These are phyloP conservation scores for Bertia moriformis DNA, from an alignment of 2,329 filamentous ascomycete species.

Conservation along the genomic window DNA sequence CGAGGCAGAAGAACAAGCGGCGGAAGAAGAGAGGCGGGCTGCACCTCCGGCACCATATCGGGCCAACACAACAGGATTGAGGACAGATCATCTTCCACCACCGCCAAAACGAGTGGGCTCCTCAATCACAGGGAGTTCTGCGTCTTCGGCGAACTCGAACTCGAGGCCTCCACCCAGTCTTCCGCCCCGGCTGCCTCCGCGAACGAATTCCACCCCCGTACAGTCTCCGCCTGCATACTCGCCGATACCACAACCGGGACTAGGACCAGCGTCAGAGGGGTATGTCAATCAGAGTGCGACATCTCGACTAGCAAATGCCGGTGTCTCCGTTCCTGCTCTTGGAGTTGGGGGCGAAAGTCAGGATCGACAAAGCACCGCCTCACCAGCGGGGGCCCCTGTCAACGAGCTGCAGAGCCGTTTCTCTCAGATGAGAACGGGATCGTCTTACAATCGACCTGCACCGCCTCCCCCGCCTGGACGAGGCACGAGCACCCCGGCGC, in stretches of 20 bases:
- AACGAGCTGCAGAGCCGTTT: constrained; percentile 19
- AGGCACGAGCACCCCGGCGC: no score
- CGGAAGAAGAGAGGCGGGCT: constrained; percentile 11
- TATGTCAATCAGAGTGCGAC: constrained; percentile 27
- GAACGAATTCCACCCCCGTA: constrained; percentile 16
- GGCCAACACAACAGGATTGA: constrained; percentile 43
- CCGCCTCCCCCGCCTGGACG: constrained; percentile 12
- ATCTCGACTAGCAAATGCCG: constrained; percentile 41
- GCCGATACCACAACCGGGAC: no score
- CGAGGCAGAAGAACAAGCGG: constrained; percentile 13
- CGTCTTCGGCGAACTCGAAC: constrained; percentile 4
- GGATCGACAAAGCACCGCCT: constrained; percentile 4
- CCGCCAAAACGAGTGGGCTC: constrained; percentile 32
- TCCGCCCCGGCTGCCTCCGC: constrained; percentile 44
- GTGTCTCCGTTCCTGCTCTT: constrained; percentile 51
- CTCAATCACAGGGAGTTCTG: constrained; percentile 8
- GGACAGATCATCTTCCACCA: constrained; percentile 40
- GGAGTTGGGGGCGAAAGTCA: constrained; percentile 32
- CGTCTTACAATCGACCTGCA: constrained; percentile 11
- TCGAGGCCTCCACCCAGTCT: constrained; percentile 18
- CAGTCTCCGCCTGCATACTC: constrained; percentile 17
- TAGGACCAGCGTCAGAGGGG: constrained; percentile 11
- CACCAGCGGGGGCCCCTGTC: constrained; percentile 8
- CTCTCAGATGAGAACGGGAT: constrained; percentile 8
- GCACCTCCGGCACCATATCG: constrained; percentile 44